Evolutionary conservation across 192 early-diverging fungal species (phyloP).

Genomic region (Lobosporangium transversale): DNA sequence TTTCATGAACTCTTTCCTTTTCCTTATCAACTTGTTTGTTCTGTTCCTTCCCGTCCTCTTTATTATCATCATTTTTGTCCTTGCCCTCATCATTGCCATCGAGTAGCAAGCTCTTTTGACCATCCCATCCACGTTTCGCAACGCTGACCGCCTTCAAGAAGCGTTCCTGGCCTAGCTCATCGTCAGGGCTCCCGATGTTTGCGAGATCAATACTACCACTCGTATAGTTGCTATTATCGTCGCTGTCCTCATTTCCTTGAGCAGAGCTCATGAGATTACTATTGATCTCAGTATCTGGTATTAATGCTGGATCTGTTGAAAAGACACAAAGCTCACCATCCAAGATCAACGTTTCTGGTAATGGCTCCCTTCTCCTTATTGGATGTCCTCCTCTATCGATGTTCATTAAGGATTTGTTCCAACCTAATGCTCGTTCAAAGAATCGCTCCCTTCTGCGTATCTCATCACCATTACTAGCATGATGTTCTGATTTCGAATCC

Average conservation of each 20-base stretch:
- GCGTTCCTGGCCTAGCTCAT: slow-evolving; percentile 18
- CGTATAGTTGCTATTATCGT: neutral
- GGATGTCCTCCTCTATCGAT: neutral
- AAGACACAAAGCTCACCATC: slow-evolving; percentile 65
- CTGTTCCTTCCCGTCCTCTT: slow-evolving; percentile 1
- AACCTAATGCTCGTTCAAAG: slow-evolving; percentile 11
- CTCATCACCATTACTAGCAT: neutral
- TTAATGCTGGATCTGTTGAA: slow-evolving; percentile 6
- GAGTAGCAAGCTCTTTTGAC: neutral
- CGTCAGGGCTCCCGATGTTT: neutral
- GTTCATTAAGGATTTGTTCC: no score
- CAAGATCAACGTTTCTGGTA: slow-evolving; percentile 38
- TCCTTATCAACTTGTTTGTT: no score
- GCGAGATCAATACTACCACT: neutral
- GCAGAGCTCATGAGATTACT: no score
- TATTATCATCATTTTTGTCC: neutral
- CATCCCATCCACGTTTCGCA: neutral
- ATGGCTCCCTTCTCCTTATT: neutral
- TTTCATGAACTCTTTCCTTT: no score
- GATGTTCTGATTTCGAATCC: neutral
- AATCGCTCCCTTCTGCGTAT: slow-evolving; percentile 1
- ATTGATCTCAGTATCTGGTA: no score
- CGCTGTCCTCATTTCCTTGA: no score
- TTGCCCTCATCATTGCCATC: slow-evolving; percentile 8
- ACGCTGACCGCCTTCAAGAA: slow-evolving; percentile 28